Evolutionary conservation across 1,139 yeast genomes (phyloP), one percentile per base, ranked within the genome.

Genomic region (Pneumocystis oryctolagi): DNA sequence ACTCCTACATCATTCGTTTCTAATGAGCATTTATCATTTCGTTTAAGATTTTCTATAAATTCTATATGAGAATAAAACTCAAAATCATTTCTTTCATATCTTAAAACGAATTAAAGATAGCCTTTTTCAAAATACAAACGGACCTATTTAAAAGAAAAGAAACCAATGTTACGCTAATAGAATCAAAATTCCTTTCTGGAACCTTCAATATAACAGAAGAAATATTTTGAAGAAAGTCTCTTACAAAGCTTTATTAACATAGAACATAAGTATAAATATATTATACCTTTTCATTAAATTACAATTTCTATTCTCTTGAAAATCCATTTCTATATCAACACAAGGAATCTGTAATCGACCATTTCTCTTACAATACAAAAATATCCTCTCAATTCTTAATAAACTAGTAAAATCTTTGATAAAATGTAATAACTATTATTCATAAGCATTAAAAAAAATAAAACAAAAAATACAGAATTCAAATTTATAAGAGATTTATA

Each of bases 401-500:
- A 47, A 25, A 47, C 55, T 47, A 47, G 30, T 47, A 47, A 12
- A 47, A 47, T 47, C 55, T 25, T 25, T 8, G 4, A 47, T 47
- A 47, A 20, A 47, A 14, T 47, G 55, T 5, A 47, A 25, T 2
- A 47, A 3, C 55, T 47, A 47, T 28, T 25, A 25, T 25, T 25
- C 16, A 12, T 47, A 25, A 47, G 55, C 16, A 47, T n/a, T 47
- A 47, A 12, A 47, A 47, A 47, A 47, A 47, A 20, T 14, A 25
- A 47, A 47, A 18, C 12, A 47, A 12, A 47, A 64, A 58, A 40
- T 25, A 16, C 69, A 8, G 73, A 65, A 67, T 71, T 72, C 64
- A 61, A 58, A 60, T 57, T 64, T 64, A 65, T 71, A 67, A 3
- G 71, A 67, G 62, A 73, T 69, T 61, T 70, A 69, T 63, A 73